Evolutionary conservation across 495 filamentous ascomycete species (phyloP).

Genomic region (Schizothecium vesticola): DNA sequence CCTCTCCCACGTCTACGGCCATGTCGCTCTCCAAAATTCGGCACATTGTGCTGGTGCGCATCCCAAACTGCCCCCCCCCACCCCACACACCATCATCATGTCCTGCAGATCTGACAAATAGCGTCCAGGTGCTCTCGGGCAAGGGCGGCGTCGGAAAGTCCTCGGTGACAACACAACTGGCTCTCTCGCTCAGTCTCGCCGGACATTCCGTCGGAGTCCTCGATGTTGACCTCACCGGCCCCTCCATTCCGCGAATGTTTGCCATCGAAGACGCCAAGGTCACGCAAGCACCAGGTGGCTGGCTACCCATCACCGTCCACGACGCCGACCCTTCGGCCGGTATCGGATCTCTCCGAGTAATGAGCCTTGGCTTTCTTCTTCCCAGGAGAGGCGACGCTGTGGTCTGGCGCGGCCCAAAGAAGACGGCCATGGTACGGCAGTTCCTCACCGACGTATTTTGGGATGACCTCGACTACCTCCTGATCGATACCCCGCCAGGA

Average conservation of each 20-base stretch:
- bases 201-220: constrained; percentile 89
- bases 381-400: constrained; percentile 79
- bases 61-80: constrained; percentile 1
- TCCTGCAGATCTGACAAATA: neutral
- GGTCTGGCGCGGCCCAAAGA: constrained; percentile 96
- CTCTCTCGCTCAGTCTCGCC: constrained; percentile 77
- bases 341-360: constrained; percentile 70
- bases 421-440: constrained; percentile 97
- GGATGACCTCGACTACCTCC: constrained; percentile 78
- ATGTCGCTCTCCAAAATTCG: constrained; percentile 58
- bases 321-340: constrained; percentile 41
- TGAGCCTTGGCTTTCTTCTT: constrained; percentile 91
- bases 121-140: constrained; percentile 73
- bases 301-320: constrained; percentile 83
- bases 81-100: constrained; percentile 14
- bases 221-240: constrained; percentile 93
- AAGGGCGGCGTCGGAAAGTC: constrained; percentile 99
- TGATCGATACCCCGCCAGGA: constrained; percentile 94
- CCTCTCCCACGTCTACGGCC: constrained; percentile 4
- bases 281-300: constrained; percentile 80
- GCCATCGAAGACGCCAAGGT: constrained; percentile 85
- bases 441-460: constrained; percentile 91
- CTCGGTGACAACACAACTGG: constrained; percentile 90
- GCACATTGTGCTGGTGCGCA: constrained; percentile 54
- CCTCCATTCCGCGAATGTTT: constrained; percentile 91